Evolutionary conservation across 768 basidiomycete genomes (phyloP), one percentile per base, ranked within the genome.

Genomic region (Amanita rubescens): DNA sequence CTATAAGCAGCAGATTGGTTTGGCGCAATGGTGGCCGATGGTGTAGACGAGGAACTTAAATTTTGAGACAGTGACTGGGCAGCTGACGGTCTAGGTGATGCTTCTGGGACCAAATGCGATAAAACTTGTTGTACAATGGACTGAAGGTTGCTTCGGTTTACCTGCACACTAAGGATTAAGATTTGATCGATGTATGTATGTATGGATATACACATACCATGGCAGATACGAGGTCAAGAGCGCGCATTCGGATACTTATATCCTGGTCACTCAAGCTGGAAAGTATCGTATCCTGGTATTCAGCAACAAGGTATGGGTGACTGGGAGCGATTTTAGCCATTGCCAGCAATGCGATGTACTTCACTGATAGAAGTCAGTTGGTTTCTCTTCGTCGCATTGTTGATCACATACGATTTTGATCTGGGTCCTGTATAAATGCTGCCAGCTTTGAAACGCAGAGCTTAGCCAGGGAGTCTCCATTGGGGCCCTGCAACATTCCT

Each of bases 241-340:
- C 94, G 53, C 96, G 79, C 87, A 97, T 90, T 14, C 96, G 82
- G 54, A 99, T 97, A 55, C 91, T 94, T 51, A 97, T 85, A 66
- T 99, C 96, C 55, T 87, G 81, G 62, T 98, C 95, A 59, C 90
- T 87, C 49, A 97, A 78, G 60, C 92, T 95, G 1, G 85, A 71
- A 42, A 98, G 74, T 44, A 99, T 94, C 39, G 86, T 90, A 56
- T 91, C 87, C 62, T 96, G 91, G 67, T 99, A 90, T 62, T 91
- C 86, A 7, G 89, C 87, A 11, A 98, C 80, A 49, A 99, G 79
- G 60, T 93, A 79, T 0, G 93, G 88, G 64, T 96, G 89, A 5
- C 87, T 82, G 1, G 93, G 94, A 1, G 94, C 92, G 61, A 99
- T 97, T 71, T 96, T 95, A 52, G 87, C 88, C 80, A 99, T 80